Evolutionary conservation across 768 basidiomycete genomes (phyloP).

Genomic region (Rhodosporidiobolus odoratus): DNA sequence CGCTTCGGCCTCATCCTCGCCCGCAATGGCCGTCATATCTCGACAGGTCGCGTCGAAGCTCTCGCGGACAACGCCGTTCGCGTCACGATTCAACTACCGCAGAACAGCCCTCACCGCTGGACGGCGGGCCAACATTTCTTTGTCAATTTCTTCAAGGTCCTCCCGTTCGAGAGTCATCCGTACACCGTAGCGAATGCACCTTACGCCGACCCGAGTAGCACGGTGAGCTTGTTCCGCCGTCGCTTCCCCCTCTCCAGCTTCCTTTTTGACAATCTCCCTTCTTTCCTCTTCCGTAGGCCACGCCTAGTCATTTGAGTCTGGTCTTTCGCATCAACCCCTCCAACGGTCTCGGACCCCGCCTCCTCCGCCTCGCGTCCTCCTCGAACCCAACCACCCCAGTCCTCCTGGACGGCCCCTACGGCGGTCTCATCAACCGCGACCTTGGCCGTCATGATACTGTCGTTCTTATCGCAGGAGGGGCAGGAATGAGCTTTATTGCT

Average conservation of each 20-base stretch:
- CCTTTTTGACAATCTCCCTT: too few species aligned
- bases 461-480: slow-evolving; percentile 39
- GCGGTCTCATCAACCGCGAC: slow-evolving; percentile 30
- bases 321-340: slow-evolving; percentile 18
- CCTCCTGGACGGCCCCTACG: slow-evolving; percentile 43
- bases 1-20: slow-evolving; percentile 41
- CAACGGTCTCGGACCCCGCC: slow-evolving; percentile 23
- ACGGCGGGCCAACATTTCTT: slow-evolving; percentile 42
- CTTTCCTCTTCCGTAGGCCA: neutral
- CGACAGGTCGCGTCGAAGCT: slow-evolving; percentile 30
- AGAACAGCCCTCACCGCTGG: slow-evolving; percentile 32
- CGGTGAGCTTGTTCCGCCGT: slow-evolving; percentile 12
- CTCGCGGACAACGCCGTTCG: slow-evolving; percentile 37
- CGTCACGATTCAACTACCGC: slow-evolving; percentile 29
- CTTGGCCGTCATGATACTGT: slow-evolving; percentile 28
- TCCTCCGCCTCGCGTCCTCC: slow-evolving; percentile 13
- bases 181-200: slow-evolving; percentile 42
- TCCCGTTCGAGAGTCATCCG: slow-evolving; percentile 41
- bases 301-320: slow-evolving; percentile 21
- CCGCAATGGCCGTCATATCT: slow-evolving; percentile 37
- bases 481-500: slow-evolving; percentile 32
- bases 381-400: slow-evolving; percentile 31
- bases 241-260: neutral
- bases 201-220: slow-evolving; percentile 16
- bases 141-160: slow-evolving; percentile 40